Conservation (phyloP, 345 rosid species). For the Camelina sativa region DNA sequence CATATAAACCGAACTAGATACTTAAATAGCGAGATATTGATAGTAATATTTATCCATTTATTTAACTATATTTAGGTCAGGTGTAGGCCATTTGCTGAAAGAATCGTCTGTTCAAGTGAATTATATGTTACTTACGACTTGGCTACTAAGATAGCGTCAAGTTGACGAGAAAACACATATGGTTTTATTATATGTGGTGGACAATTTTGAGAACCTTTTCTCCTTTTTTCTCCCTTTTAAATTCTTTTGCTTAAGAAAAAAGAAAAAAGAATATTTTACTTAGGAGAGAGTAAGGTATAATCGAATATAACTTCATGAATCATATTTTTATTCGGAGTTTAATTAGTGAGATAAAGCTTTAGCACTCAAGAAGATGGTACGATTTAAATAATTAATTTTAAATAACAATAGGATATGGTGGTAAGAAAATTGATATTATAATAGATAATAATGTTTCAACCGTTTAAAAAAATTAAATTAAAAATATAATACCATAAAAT, state of each 20-base stretch:
- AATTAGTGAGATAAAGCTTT: not conserved
- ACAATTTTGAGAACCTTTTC: not conserved
- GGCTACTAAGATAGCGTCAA: slow-evolving; percentile 2
- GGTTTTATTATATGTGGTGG: slow-evolving; percentile 5
- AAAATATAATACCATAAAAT: no score
- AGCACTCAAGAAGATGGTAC: not conserved
- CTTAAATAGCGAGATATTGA: not conserved
- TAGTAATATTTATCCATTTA: not conserved
- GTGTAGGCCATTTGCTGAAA: not conserved
- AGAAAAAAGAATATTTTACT: not conserved
- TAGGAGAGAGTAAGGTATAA: not conserved
- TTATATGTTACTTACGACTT: slow-evolving; percentile 15
- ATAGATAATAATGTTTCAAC: no score
- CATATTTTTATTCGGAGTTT: not conserved
- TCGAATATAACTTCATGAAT: not conserved
- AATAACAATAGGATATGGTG: no score
- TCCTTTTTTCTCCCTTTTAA: not conserved
- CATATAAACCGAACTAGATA: not conserved
- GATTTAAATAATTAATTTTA: not conserved
- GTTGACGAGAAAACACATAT: not conserved
- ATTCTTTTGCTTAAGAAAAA: no score
- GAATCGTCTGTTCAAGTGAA: slow-evolving; percentile 14
- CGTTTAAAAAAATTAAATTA: no score
- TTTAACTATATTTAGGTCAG: not conserved
- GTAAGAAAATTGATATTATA: no score